Base-by-base conservation (phyloP, 2,329 filamentous ascomycete genomes). In the Teratosphaeria gauchensis region DNA sequence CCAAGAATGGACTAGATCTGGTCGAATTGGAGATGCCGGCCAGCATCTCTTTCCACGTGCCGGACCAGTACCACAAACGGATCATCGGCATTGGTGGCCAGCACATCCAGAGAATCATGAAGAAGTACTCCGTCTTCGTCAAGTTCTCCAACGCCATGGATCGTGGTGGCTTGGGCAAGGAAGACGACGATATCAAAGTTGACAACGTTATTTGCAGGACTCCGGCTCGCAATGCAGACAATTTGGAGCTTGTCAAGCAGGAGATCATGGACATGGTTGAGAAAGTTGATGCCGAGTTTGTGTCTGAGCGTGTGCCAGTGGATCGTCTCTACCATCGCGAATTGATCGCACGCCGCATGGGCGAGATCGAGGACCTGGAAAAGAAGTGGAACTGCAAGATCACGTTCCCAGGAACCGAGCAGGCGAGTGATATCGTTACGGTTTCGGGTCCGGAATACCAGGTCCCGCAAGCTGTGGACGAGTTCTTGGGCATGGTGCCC, bases 351-450 rank as follows among this genome's bases (percentile, higher is more conserved):
- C 54, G 54, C 32, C 90, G 92, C 60, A 86, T 97, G 64, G 80
- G 84, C 52, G 90, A 96, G 70, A 90, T 99, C 59, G 92, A 97
- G 65, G 90, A 94, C 66, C 81, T 99, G 56, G 94, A 99, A 78
- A 95, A 95, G 81, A 96, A 96, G 77, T 97, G 92, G 88, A 97
- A 97, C 74, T 99, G 94, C 85, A 97, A 97, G 79, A 95, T 99
- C 70, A 89, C 91, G 66, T 99, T 99, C 72, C 94, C 94, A 7
- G 96, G 92, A 76, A 97, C 94, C 9, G 94, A 99, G 74, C 89
- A 95, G 75, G 94, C 94, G 24, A 97, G 92, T 72, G 94, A 99
- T 70, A 88, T 95, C 70, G 91, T 99, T 56, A 95, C 88, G 19
- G 91, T 99, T 59, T 96, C 91, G 62, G 94, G 94, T 4, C 94